A percentile compares a stretch with the other conserved stretches of the same genome.
These are phyloP conservation scores for Fagus sylvatica DNA, from an alignment of 306 rosid species.

Conservation along the genomic window DNA sequence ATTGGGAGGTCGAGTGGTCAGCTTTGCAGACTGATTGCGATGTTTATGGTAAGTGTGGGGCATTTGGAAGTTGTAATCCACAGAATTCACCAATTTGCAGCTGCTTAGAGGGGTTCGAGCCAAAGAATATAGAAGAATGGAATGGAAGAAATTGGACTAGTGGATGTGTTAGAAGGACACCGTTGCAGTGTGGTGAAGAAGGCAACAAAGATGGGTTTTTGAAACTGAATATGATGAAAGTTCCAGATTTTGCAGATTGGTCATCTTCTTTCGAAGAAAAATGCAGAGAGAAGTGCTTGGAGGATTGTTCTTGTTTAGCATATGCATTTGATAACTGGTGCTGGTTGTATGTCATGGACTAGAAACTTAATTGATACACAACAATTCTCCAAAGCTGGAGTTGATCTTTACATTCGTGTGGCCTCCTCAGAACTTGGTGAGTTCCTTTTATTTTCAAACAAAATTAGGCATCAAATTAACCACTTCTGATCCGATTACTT, in stretches of 20 bases:
- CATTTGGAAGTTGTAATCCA: conserved; percentile 8
- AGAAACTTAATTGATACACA: background rate
- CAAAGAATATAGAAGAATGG: conserved; percentile 30
- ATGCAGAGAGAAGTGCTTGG: background rate
- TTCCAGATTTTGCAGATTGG: conserved; percentile 28
- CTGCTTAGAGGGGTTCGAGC: conserved; percentile 45
- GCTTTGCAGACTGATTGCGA: conserved; percentile 30
- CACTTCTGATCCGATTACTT: background rate
- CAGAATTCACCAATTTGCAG: conserved; percentile 19
- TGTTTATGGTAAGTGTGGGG: conserved; percentile 38
- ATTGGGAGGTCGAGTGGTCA: background rate
- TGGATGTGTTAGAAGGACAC: conserved; percentile 23
- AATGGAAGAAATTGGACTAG: background rate
- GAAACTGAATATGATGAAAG: conserved; percentile 27
- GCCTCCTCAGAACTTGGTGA: background rate
- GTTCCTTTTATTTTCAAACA: background rate
- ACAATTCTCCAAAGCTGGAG: background rate
- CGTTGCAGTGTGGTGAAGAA: conserved; percentile 23
- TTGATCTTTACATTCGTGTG: conserved; percentile 32
- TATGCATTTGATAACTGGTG: background rate
- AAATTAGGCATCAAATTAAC: background rate
- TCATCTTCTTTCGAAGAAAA: conserved; percentile 15
- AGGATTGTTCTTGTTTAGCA: background rate
- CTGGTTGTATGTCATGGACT: background rate
- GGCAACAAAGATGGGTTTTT: conserved; percentile 27